These are phyloP conservation scores for Blastobotrys americana DNA, from an alignment of 805 yeast genomes.

Conservation along the genomic window DNA sequence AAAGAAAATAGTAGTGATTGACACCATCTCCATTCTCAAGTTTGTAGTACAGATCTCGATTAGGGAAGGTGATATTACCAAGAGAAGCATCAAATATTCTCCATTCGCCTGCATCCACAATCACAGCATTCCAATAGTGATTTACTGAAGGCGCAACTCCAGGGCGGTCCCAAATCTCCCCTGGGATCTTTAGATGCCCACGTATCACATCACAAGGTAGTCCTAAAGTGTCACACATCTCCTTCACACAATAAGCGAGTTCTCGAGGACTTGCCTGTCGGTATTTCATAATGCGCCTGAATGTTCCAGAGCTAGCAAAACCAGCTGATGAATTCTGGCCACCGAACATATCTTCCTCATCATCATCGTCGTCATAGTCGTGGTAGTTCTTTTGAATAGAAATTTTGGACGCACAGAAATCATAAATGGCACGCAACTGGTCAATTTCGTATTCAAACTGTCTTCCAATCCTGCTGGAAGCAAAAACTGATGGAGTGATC, in stretches of 20 bases:
- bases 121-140: conserved; percentile 84
- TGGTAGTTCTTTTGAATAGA: conserved; percentile 19
- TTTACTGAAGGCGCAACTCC: conserved; percentile 43
- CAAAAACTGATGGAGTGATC: conserved; percentile 48
- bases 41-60: conserved; percentile 38
- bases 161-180: conserved; percentile 40
- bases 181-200: conserved; percentile 81
- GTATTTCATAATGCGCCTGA: conserved; percentile 30
- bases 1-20: conserved; percentile 64
- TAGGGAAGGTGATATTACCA: conserved; percentile 53
- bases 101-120: conserved; percentile 71
- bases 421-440: conserved; percentile 55
- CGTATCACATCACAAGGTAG: conserved; percentile 68
- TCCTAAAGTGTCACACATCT: conserved; percentile 61
- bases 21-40: conserved; percentile 28
- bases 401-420: conserved; percentile 55
- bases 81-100: conserved; percentile 67
- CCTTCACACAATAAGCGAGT: conserved; percentile 66
- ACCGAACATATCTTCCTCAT: conserved; percentile 18
- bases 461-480: conserved; percentile 45
- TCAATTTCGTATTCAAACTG: conserved; percentile 50
- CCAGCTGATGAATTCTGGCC: neutral
- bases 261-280: conserved; percentile 62
- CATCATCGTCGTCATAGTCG: conserved; percentile 17
- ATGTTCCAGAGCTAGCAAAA: conserved; percentile 8